Evolutionary conservation across 495 filamentous ascomycete species (phyloP), one percentile per base, ranked within the genome.

Genomic region (Penicillium cataractarum): DNA sequence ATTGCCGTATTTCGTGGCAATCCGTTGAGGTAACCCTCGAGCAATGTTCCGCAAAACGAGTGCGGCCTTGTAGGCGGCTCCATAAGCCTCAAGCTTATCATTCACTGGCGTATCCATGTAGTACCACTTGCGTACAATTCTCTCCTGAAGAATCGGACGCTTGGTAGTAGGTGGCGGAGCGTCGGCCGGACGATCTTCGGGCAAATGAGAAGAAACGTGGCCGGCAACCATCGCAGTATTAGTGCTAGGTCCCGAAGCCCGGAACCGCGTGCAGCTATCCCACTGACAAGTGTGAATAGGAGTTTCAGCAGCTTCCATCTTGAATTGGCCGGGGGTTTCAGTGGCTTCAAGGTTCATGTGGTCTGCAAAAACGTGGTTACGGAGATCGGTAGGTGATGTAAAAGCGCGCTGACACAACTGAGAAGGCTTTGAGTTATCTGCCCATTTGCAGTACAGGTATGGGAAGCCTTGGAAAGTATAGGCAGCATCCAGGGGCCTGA

Each of bases 21-120:
- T 68, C 3, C 77, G 71, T 46, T 66, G 76, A 0, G 87, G 83
- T 0, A 92, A 80, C 54, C 93, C 89, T 22, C 89, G 83, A 4
- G 92, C 92, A 26, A 99, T 84, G 69, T 98, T 99, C 33, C 95
- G 86, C 63, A 99, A 78, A 3, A 99, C 91, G 24, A 97, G 77
- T 10, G 90, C 88, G 27, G 91, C 90, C 40, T 90, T 91, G 39
- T 97, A 84, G 8, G 95, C 92, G 46, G 97, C 86, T 5, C 95
- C 95, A 22, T 87, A 84, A 0, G 94, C 89, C 61, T 96, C 89
- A 44, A 85, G 84, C 29, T 87, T 82, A 66, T 97, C 95, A 70
- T 96, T 94, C n/a, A 84, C 76, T 0, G 85, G 82, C 0, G 93
- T 96, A 63, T 92, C 87, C 66, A 80, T 76, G 52, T 84, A 80